Percentiles rank a stretch among this genome's conserved stretches.
These are phyloP conservation scores for Cynanchum wilfordii DNA, from an alignment of 257 asterid genomes.

Conservation along the genomic window DNA sequence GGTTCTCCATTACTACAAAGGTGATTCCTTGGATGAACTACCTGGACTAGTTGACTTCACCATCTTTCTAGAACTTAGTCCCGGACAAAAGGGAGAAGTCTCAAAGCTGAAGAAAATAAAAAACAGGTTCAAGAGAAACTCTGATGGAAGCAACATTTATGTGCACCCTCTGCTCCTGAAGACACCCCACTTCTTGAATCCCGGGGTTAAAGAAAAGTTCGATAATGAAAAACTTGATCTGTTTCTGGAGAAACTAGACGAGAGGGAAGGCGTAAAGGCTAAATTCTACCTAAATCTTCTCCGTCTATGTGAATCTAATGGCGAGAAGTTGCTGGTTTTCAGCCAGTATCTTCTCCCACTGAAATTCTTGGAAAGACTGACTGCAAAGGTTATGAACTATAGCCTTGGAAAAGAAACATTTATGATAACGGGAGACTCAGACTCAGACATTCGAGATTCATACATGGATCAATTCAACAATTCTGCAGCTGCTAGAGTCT, in stretches of 20 bases:
- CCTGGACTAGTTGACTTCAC: constrained; percentile 90
- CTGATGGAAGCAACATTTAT: constrained; percentile 81
- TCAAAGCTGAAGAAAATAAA: constrained; percentile 31
- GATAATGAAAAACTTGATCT: constrained; percentile 58
- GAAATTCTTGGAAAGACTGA: constrained; percentile 71
- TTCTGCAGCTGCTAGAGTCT: constrained; percentile 63
- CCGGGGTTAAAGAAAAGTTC: constrained; percentile 7
- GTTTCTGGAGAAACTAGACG: neutral
- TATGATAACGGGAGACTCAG: constrained; percentile 84
- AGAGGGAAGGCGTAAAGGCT: constrained; percentile 67
- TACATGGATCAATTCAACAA: constrained; percentile 60
- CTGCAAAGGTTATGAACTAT: constrained; percentile 59
- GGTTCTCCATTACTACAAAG: constrained; percentile 82
- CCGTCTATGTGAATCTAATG: constrained; percentile 63
- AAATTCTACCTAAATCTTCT: constrained; percentile 77
- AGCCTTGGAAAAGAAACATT: constrained; percentile 67
- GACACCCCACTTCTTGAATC: constrained; percentile 12
- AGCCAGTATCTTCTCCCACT: constrained; percentile 81
- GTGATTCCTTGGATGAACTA: constrained; percentile 86
- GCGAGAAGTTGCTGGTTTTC: constrained; percentile 76
- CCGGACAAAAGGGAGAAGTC: constrained; percentile 43
- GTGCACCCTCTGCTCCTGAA: constrained; percentile 49
- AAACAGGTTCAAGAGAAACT: constrained; percentile 53
- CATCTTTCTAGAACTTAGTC: constrained; percentile 58
- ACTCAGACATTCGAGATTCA: constrained; percentile 54